Evolutionary conservation across 2,329 filamentous ascomycete species (phyloP), one percentile per base, ranked within the genome.

Genomic region (Beauveria caledonica): DNA sequence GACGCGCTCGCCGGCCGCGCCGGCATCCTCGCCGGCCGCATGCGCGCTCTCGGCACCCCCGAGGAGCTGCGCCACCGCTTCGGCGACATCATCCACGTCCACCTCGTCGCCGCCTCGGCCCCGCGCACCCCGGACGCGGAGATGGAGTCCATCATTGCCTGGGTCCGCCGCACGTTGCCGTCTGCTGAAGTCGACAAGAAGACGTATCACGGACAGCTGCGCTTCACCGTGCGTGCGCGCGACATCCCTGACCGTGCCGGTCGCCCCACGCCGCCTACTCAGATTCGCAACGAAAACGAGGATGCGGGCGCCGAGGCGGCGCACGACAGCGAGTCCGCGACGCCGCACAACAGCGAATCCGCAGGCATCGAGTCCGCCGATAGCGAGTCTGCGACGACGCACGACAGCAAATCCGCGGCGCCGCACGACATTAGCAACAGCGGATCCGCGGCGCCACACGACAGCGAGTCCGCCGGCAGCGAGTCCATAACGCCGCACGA

Each of bases 1-100:
- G 91, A 96, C 68, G 92, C 92, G 1, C 79, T 97, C 2, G 92
- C 92, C 0, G 86, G 85, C 33, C 82, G 91, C 1, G 91, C 89
- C 0, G 93, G 91, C 13, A 96, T 97, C 65, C 85, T 97, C 74
- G 90, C 92, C 9, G 83, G 84, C 66, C 82, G 86, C 36, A 95
- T 97, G 91, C 79, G 97, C 23, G 92, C 92, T 0, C 79, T 94
- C 9, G 92, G 92, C 4, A 88, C 86, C 0, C 87, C 86, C 0
- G 85, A 91, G 39, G 77, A 86, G 61, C 78, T 97, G 3, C 81
- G 92, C 8, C 80, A 81, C 49, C 84, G 86, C 59, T 92, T 92
- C 68, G 92, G 92, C 10, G 86, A 93, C 67, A 81, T 84, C 1
- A 85, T 92, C 63, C 86, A 94, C 66, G 86, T 96, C 1, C 92